Evolutionary conservation across 2,329 filamentous ascomycete genomes (phyloP).

Genomic region (Ilyonectria mors-panacis): DNA sequence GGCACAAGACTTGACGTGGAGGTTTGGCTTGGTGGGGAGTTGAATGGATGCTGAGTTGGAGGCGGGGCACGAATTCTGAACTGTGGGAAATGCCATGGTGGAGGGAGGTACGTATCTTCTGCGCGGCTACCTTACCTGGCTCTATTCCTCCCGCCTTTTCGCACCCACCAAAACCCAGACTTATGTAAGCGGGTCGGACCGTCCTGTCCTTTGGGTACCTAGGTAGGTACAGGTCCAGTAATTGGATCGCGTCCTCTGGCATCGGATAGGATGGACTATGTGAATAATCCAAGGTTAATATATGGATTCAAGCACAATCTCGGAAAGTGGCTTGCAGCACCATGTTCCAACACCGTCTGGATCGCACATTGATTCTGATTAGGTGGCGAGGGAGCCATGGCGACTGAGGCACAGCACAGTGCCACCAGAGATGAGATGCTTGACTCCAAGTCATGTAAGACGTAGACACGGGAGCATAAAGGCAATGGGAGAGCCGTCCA

Average conservation of each 20-base stretch:
- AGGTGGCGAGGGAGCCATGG: not conserved
- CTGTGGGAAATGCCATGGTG: constrained; percentile 23
- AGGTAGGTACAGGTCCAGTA: no score
- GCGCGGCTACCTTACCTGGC: not conserved
- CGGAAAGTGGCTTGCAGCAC: no score
- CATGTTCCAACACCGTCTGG: no score
- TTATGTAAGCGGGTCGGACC: constrained; percentile 7
- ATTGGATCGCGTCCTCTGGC: no score
- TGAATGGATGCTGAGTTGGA: constrained; percentile 35
- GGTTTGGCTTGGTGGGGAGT: constrained; percentile 47
- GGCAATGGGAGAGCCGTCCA: not conserved
- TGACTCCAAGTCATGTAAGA: not conserved
- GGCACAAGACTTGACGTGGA: constrained; percentile 45
- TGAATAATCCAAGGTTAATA: no score
- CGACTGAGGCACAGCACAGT: not conserved
- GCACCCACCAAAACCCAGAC: not conserved
- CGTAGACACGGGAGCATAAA: not conserved
- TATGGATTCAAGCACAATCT: no score
- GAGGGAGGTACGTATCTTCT: constrained; percentile 8
- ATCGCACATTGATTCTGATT: not conserved
- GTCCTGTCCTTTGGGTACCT: no score
- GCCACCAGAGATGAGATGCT: not conserved
- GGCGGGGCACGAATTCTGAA: constrained; percentile 44
- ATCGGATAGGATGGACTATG: no score
- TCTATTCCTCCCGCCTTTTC: not conserved